These are phyloP conservation scores for Neurospora sp. DNA, from an alignment of 495 filamentous ascomycete species.

Conservation along the genomic window DNA sequence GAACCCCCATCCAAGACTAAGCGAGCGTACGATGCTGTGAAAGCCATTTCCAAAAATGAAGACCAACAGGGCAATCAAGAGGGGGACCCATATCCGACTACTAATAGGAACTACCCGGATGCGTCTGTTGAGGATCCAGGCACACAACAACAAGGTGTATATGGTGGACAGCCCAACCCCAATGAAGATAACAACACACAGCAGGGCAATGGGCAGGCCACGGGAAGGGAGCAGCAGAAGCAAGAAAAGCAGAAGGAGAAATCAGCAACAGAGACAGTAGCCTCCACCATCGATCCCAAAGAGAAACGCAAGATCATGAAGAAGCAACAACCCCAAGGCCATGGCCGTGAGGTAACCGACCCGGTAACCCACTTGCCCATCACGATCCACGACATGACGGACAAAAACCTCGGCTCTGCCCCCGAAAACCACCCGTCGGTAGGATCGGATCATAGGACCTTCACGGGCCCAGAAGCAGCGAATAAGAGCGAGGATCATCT, in stretches of 20 bases:
- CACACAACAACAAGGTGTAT: slow-evolving; percentile 37
- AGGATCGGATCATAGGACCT: slow-evolving; percentile 28
- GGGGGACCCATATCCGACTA: slow-evolving; percentile 32
- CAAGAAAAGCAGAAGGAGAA: slow-evolving; percentile 15
- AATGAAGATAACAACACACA: slow-evolving; percentile 5
- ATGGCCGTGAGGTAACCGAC: slow-evolving; percentile 57
- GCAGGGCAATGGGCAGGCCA: not conserved
- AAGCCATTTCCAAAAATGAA: slow-evolving; percentile 31
- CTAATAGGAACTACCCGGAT: slow-evolving; percentile 23
- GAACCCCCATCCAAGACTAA: slow-evolving; percentile 26
- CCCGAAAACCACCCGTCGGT: slow-evolving; percentile 44
- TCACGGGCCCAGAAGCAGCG: slow-evolving; percentile 37
- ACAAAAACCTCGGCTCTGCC: slow-evolving; percentile 43
- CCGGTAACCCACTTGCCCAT: slow-evolving; percentile 61
- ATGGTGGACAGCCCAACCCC: slow-evolving; percentile 26
- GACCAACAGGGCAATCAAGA: slow-evolving; percentile 21
- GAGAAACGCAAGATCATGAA: slow-evolving; percentile 51
- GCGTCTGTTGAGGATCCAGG: not conserved
- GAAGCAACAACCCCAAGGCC: slow-evolving; percentile 35
- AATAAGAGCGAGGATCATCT: slow-evolving; percentile 38
- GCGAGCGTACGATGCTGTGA: slow-evolving; percentile 29
- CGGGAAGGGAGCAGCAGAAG: slow-evolving; percentile 5
- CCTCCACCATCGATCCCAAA: slow-evolving; percentile 40
- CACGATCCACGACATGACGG: slow-evolving; percentile 53
- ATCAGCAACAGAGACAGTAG: slow-evolving; percentile 44